A percentile compares a stretch with the other conserved stretches of the same genome.
Conservation (phyloP, 352 stramenopile species). For the Hyaloperonospora arabidopsidis region DNA sequence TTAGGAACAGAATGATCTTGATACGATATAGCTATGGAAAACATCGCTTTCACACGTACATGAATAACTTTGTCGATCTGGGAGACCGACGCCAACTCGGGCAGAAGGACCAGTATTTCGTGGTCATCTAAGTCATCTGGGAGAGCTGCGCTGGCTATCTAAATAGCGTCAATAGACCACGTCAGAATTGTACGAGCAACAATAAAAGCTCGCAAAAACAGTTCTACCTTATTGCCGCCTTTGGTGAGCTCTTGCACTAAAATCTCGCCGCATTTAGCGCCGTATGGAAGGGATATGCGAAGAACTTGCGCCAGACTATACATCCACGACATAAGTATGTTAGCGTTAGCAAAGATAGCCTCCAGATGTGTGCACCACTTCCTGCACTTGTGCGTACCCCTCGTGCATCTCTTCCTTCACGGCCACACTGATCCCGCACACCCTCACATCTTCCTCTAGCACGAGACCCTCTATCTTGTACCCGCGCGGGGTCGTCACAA, state of each 20-base stretch:
- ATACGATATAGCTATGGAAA: not conserved
- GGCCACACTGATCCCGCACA: constrained; percentile 60
- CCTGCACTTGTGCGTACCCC: constrained; percentile 16
- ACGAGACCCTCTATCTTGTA: constrained; percentile 62
- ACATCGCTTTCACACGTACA: constrained; percentile 23
- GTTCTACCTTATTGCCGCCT: constrained; percentile 34
- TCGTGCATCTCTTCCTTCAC: constrained; percentile 43
- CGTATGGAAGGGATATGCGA: constrained; percentile 50
- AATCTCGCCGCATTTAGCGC: constrained; percentile 53
- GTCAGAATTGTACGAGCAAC: not conserved
- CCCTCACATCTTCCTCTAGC: constrained; percentile 73
- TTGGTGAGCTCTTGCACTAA: constrained; percentile 43
- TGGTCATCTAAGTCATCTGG: constrained; percentile 58
- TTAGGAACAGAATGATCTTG: not conserved
- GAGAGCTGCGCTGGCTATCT: constrained; percentile 45
- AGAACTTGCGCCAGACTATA: constrained; percentile 48
- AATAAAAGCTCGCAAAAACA: not conserved
- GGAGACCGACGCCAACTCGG: constrained; percentile 52
- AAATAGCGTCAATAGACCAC: not conserved
- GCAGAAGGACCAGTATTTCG: constrained; percentile 62
- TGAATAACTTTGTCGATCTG: constrained; percentile 70
- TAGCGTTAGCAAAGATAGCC: not conserved
- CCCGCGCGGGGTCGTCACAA: constrained; percentile 68
- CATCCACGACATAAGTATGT: constrained; percentile 6
- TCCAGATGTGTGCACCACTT: not conserved